phyloP scores from a whole-genome alignment of 768 basidiomycete species.

The Tulasnella sp. region DNA sequence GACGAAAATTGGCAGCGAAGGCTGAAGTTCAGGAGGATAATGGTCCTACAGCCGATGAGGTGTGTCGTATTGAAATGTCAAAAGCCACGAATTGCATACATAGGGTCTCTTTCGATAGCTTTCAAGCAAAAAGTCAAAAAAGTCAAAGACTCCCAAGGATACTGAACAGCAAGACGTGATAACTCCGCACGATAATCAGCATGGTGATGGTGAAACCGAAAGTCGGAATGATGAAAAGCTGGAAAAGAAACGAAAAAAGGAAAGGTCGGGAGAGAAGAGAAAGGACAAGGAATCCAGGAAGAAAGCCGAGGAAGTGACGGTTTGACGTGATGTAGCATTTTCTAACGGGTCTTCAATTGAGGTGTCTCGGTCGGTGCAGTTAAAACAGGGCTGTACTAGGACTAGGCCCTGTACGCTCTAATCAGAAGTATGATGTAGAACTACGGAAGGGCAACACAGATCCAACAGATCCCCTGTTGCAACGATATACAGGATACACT shows the following conservation, averaged over 20 bases:
- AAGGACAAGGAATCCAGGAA: background rate
- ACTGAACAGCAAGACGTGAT: background rate
- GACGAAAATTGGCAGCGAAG: no score
- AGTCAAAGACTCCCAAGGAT: background rate
- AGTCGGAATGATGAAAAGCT: background rate
- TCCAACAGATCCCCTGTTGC: no score
- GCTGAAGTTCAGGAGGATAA: no score
- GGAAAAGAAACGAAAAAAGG: slow-evolving; percentile 10
- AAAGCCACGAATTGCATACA: no score
- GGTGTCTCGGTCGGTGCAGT: slow-evolving; percentile 7
- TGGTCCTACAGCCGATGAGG: no score
- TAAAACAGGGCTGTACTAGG: slow-evolving; percentile 19
- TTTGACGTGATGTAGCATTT: no score
- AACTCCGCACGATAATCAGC: background rate
- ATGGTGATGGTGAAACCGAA: background rate
- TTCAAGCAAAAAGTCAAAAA: slow-evolving; percentile 3
- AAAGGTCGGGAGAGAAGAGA: slow-evolving; percentile 2
- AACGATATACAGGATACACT: no score
- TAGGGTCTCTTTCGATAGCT: background rate
- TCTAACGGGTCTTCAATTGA: background rate
- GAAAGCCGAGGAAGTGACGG: background rate
- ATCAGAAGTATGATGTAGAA: background rate
- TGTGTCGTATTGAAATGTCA: background rate
- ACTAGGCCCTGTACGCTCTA: background rate
- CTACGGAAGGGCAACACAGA: no score